phyloP scores from a whole-genome alignment of 176 grass and related monocot species.

The Elaeis guineensis region DNA sequence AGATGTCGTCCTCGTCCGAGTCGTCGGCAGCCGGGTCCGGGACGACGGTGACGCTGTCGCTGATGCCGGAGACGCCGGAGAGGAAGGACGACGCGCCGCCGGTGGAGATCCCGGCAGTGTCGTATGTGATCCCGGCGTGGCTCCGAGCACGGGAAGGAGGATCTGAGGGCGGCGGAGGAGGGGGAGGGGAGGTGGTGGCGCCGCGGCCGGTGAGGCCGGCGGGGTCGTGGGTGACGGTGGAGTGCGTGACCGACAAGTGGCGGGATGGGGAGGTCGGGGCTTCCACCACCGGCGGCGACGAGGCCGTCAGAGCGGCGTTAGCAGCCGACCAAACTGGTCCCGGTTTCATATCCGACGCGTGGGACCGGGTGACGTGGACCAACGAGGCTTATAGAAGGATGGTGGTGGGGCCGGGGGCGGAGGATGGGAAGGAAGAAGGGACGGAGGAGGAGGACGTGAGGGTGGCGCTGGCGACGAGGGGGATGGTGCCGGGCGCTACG shows the following conservation, averaged over 20 bases:
- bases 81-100: no score
- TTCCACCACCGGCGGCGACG: neutral
- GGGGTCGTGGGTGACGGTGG: constrained; percentile 45
- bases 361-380: constrained; percentile 56
- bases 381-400: constrained; percentile 38
- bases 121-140: neutral
- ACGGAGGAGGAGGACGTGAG: constrained; percentile 17
- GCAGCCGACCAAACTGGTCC: constrained; percentile 21
- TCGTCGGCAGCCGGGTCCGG: constrained; percentile 20
- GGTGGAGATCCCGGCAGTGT: neutral
- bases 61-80: constrained; percentile 7
- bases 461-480: constrained; percentile 33
- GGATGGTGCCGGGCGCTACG: constrained; percentile 32
- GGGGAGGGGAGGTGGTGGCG: neutral
- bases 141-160: neutral
- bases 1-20: no score
- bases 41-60: constrained; percentile 5
- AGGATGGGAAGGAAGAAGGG: neutral
- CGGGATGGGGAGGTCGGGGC: constrained; percentile 20
- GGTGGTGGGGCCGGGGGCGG: constrained; percentile 5
- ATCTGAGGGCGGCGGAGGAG: neutral
- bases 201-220: neutral
- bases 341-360: constrained; percentile 53
- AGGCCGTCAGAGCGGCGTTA: neutral
- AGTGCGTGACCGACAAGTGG: constrained; percentile 48